A percentile compares a stretch with the other conserved stretches of the same genome.
Evolutionary conservation across 805 yeast genomes (phyloP).

Genomic region (Candida mattraensis): DNA sequence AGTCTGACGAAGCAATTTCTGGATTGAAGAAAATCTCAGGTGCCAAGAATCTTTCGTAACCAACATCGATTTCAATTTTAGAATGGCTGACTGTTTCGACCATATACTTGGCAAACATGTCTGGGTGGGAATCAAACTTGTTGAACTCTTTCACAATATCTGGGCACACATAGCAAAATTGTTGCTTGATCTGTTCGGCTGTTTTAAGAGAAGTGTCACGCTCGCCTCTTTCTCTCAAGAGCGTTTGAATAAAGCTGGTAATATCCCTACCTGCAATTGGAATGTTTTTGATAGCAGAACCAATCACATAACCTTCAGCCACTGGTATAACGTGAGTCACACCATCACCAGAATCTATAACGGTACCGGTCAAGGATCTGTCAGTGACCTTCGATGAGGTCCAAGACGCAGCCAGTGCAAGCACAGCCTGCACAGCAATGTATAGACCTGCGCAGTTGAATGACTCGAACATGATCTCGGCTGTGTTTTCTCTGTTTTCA

Average conservation of each 20-base stretch:
- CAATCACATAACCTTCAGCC: slow-evolving; percentile 98
- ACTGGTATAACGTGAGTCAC: slow-evolving; percentile 99
- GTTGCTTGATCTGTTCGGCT: slow-evolving; percentile 95
- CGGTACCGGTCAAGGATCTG: slow-evolving; percentile 96
- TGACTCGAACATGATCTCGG: slow-evolving; percentile 98
- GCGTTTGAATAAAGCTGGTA: slow-evolving; percentile 86
- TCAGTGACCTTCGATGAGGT: slow-evolving; percentile 94
- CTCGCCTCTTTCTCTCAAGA: slow-evolving; percentile 96
- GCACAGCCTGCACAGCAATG: slow-evolving; percentile 98
- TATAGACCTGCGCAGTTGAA: slow-evolving; percentile 98
- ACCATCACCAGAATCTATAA: slow-evolving; percentile 98
- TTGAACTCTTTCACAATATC: slow-evolving; percentile 95
- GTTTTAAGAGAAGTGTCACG: slow-evolving; percentile 89
- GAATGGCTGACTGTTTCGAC: slow-evolving; percentile 77
- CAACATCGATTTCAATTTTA: slow-evolving; percentile 79
- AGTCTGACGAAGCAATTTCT: slow-evolving; percentile 93
- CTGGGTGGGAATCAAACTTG: slow-evolving; percentile 92
- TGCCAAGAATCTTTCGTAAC: slow-evolving; percentile 95
- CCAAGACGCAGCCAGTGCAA: slow-evolving; percentile 99
- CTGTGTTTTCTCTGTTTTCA: slow-evolving; percentile 97
- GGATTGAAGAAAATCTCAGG: slow-evolving; percentile 99
- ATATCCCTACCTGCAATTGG: slow-evolving; percentile 99
- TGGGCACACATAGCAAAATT: slow-evolving; percentile 96
- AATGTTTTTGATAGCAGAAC: slow-evolving; percentile 93
- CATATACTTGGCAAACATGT: slow-evolving; percentile 87